These are phyloP conservation scores for Podaxis sp. DNA, from an alignment of 768 basidiomycete genomes.

Conservation along the genomic window DNA sequence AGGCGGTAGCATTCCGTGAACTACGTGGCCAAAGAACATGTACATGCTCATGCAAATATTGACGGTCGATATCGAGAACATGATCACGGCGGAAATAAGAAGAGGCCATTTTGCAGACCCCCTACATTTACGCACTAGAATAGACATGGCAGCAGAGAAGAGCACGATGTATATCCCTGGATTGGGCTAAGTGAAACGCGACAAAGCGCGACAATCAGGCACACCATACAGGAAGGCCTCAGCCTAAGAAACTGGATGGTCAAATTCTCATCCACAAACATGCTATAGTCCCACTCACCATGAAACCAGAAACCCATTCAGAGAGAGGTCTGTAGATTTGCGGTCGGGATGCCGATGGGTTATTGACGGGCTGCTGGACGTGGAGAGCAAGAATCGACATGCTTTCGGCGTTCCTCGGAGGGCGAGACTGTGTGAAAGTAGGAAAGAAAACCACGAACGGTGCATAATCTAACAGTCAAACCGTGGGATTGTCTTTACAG, in stretches of 20 bases:
- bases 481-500: not conserved
- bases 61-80: slow-evolving; percentile 34
- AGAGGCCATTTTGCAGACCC: slow-evolving; percentile 25
- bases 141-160: slow-evolving; percentile 31
- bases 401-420: not conserved
- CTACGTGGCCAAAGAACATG: slow-evolving; percentile 24
- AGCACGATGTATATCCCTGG: slow-evolving; percentile 35
- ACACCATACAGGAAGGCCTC: slow-evolving; percentile 7
- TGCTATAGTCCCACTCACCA: not conserved
- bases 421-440: not conserved
- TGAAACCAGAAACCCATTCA: not conserved
- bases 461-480: not conserved
- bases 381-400: not conserved
- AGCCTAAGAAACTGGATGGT: not conserved
- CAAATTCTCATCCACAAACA: not conserved
- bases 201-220: not conserved
- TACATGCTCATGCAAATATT: slow-evolving; percentile 31
- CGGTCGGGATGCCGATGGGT: too few relatives aligned
- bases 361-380: not conserved
- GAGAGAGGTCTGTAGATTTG: not conserved
- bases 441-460: not conserved
- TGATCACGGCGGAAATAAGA: slow-evolving; percentile 27
- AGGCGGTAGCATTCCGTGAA: slow-evolving; percentile 15
- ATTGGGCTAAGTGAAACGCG: not conserved
- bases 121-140: slow-evolving; percentile 26